Evolutionary conservation across 2,329 filamentous ascomycete genomes (phyloP).

Genomic region (Sclerotinia subarctica): DNA sequence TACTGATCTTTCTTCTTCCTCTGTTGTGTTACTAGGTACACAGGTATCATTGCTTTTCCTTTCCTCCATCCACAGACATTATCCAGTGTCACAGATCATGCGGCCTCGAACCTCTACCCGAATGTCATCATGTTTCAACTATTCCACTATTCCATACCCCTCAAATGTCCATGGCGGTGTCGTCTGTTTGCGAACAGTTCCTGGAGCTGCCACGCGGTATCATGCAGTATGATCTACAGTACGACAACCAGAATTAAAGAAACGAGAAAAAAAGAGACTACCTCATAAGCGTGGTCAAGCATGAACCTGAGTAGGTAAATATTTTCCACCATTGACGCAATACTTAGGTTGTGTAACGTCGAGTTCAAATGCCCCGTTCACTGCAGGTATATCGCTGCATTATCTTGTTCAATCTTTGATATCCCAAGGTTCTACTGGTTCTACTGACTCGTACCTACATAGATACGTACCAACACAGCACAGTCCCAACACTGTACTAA

Average conservation of each 20-base stretch:
- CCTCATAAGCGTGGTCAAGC: neutral
- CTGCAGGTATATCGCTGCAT: slow-evolving; percentile 3
- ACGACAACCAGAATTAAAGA: neutral
- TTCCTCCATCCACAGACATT: neutral
- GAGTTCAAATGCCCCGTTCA: neutral
- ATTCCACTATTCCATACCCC: neutral
- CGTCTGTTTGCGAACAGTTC: neutral
- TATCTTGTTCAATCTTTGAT: neutral
- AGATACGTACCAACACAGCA: neutral
- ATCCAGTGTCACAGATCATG: neutral
- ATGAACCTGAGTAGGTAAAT: neutral
- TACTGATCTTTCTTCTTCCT: neutral
- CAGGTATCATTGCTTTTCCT: neutral
- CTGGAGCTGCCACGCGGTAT: slow-evolving; percentile 2
- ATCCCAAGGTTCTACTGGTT: neutral
- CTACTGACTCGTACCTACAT: neutral
- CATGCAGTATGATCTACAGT: slow-evolving; percentile 1
- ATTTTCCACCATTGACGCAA: no score
- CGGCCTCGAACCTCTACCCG: neutral
- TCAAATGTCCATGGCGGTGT: neutral
- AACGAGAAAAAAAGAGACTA: no score
- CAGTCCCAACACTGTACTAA: neutral
- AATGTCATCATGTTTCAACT: neutral
- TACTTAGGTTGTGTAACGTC: no score
- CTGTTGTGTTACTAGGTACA: no score